phyloP scores from a whole-genome alignment of 2,329 filamentous ascomycete species.

The Cercospora janseana region DNA sequence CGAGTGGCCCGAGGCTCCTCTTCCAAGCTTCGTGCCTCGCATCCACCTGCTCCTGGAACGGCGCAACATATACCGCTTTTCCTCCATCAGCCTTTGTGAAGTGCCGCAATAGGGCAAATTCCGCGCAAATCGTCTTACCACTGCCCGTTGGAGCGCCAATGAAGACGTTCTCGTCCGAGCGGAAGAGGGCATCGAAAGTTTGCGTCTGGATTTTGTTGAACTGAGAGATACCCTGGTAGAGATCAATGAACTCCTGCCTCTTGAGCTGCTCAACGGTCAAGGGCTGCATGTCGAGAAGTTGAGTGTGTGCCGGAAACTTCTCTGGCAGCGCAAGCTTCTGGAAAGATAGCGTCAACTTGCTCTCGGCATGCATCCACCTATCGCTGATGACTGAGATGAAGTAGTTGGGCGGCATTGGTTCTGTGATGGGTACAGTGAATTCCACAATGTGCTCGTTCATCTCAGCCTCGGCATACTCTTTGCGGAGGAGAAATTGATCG shows the following conservation, averaged over 20 bases:
- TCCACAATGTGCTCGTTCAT: conserved; percentile 92
- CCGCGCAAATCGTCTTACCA: conserved; percentile 94
- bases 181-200: conserved; percentile 89
- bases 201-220: conserved; percentile 99
- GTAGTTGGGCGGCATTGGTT: conserved; percentile 98
- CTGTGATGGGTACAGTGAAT: conserved; percentile 92
- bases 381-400: conserved; percentile 95
- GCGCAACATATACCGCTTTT: conserved; percentile 88
- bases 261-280: conserved; percentile 87
- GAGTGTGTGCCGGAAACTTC: conserved; percentile 92
- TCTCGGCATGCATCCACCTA: conserved; percentile 97
- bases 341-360: conserved; percentile 88
- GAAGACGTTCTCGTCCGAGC: conserved; percentile 89
- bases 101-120: conserved; percentile 85
- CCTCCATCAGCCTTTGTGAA: conserved; percentile 73
- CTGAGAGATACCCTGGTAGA: conserved; percentile 80
- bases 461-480: conserved; percentile 81
- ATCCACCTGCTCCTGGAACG: conserved; percentile 91
- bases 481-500: conserved; percentile 87
- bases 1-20: conserved; percentile 67
- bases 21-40: conserved; percentile 80
- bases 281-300: conserved; percentile 85
- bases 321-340: conserved; percentile 92
- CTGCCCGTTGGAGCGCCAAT: conserved; percentile 90
- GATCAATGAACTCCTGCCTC: conserved; percentile 71